Percentiles rank a stretch among this genome's conserved stretches.
phyloP scores from a whole-genome alignment of 2,329 filamentous ascomycete genomes.

The Fonsecaea nubica region DNA sequence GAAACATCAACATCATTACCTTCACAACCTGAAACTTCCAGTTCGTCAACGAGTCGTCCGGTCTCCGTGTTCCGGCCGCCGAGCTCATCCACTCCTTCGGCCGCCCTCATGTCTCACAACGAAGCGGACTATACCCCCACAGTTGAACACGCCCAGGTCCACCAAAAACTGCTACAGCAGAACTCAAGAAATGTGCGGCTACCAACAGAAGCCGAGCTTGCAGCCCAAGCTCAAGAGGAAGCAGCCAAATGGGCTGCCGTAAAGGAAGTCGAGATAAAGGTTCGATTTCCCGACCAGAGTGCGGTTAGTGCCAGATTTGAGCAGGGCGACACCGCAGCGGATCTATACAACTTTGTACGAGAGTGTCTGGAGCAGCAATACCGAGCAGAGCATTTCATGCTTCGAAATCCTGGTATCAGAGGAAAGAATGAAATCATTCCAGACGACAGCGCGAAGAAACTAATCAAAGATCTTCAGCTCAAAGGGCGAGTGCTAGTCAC shows the following conservation, averaged over 20 bases:
- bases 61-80: slow-evolving; percentile 81
- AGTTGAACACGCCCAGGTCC: slow-evolving; percentile 81
- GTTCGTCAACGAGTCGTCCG: slow-evolving; percentile 50
- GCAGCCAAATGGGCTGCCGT: slow-evolving; percentile 70
- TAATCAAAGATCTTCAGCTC: slow-evolving; percentile 78
- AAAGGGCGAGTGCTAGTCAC: slow-evolving; percentile 75
- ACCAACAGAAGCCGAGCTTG: slow-evolving; percentile 80
- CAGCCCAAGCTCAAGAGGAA: slow-evolving; percentile 70
- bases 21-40: slow-evolving; percentile 38
- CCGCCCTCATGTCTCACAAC: slow-evolving; percentile 70
- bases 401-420: slow-evolving; percentile 65
- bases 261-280: slow-evolving; percentile 73
- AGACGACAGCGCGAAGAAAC: slow-evolving; percentile 42
- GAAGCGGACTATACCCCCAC: slow-evolving; percentile 82
- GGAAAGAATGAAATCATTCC: slow-evolving; percentile 57
- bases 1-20: slow-evolving; percentile 16
- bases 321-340: slow-evolving; percentile 70
- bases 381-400: slow-evolving; percentile 70
- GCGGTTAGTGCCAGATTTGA: slow-evolving; percentile 75
- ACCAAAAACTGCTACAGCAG: slow-evolving; percentile 77
- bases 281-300: slow-evolving; percentile 87
- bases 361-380: slow-evolving; percentile 66
- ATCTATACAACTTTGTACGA: slow-evolving; percentile 76
- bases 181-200: slow-evolving; percentile 79
- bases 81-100: slow-evolving; percentile 71